Percentiles rank a stretch among this genome's conserved stretches.
Evolutionary conservation across 2,329 filamentous ascomycete species (phyloP).

Genomic region (Anthostomella pinea): DNA sequence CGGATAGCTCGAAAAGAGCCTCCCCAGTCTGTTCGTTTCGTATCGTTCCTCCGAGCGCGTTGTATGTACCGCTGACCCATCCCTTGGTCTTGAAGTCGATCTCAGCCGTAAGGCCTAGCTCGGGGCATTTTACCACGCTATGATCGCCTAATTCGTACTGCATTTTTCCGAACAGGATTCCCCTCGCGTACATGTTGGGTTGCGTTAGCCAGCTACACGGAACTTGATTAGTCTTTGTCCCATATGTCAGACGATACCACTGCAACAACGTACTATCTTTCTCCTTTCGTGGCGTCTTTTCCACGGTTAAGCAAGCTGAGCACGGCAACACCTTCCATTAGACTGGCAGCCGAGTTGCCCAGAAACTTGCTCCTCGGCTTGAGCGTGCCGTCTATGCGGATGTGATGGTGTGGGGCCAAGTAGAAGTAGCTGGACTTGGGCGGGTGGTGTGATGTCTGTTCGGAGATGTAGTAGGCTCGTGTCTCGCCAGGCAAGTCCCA

Average conservation of each 20-base stretch:
- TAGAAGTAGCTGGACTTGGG: constrained; percentile 99
- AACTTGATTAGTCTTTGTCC: too few species aligned
- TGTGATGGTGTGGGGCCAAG: constrained; percentile 89
- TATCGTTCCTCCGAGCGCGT: constrained; percentile 89
- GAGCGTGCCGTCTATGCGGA: constrained; percentile 91
- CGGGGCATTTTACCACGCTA: constrained; percentile 87
- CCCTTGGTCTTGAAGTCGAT: constrained; percentile 99
- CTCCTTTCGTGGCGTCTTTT: constrained; percentile 60
- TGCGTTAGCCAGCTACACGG: constrained; percentile 77
- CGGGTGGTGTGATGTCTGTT: constrained; percentile 97
- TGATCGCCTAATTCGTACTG: constrained; percentile 98
- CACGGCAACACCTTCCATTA: constrained; percentile 97
- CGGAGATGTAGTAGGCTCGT: constrained; percentile 90
- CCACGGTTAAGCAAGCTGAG: constrained; percentile 79
- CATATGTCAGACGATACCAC: too few species aligned
- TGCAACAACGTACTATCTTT: constrained; percentile 87
- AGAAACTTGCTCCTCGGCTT: constrained; percentile 94
- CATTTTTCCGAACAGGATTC: constrained; percentile 98
- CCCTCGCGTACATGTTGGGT: constrained; percentile 97
- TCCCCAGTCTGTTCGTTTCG: constrained; percentile 86
- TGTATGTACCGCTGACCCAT: constrained; percentile 94
- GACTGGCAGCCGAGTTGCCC: constrained; percentile 92
- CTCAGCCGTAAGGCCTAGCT: constrained; percentile 81
- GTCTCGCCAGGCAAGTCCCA: constrained; percentile 88
- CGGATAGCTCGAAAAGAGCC: constrained; percentile 84